Percentiles rank a stretch among this genome's conserved stretches.
Evolutionary conservation across 805 yeast species (phyloP).

Genomic region (Saccharomycopsis synnaedendra): DNA sequence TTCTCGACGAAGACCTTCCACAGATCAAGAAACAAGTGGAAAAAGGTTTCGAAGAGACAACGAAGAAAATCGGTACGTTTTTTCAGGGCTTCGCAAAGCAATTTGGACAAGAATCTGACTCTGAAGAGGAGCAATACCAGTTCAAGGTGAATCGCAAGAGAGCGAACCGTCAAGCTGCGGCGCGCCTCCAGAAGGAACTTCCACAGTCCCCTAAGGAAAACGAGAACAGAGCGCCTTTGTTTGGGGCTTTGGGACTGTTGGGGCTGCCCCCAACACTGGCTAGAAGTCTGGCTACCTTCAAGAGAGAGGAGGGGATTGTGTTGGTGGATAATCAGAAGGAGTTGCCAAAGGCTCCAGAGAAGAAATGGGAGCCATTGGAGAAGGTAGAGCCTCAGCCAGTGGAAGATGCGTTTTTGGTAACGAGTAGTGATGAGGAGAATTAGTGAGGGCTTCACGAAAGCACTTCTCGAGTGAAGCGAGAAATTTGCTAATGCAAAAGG

Average conservation of each 20-base stretch:
- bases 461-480: too few species aligned
- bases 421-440: slow-evolving; percentile 18
- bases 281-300: slow-evolving; percentile 14
- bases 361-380: slow-evolving; percentile 17
- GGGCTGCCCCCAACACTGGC: slow-evolving; percentile 16
- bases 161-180: background rate
- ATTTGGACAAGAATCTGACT: slow-evolving; percentile 26
- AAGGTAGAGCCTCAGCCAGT: slow-evolving; percentile 16
- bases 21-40: slow-evolving; percentile 56
- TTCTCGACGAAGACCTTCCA: slow-evolving; percentile 43
- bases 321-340: slow-evolving; percentile 9
- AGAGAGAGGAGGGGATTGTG: slow-evolving; percentile 7
- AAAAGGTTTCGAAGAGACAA: slow-evolving; percentile 74
- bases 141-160: background rate
- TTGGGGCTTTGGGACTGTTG: slow-evolving; percentile 17
- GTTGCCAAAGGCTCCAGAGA: slow-evolving; percentile 13
- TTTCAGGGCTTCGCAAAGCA: slow-evolving; percentile 54
- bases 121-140: slow-evolving; percentile 17
- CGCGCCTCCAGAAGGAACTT: background rate
- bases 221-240: slow-evolving; percentile 11
- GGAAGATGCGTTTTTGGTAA: slow-evolving; percentile 14
- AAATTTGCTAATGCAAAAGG: too few species aligned
- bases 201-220: too few species aligned
- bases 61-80: slow-evolving; percentile 68
- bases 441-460: background rate